Evolutionary conservation across 1,139 yeast species (phyloP), one percentile per base, ranked within the genome.

Genomic region (Yamadazyma dushanensis): DNA sequence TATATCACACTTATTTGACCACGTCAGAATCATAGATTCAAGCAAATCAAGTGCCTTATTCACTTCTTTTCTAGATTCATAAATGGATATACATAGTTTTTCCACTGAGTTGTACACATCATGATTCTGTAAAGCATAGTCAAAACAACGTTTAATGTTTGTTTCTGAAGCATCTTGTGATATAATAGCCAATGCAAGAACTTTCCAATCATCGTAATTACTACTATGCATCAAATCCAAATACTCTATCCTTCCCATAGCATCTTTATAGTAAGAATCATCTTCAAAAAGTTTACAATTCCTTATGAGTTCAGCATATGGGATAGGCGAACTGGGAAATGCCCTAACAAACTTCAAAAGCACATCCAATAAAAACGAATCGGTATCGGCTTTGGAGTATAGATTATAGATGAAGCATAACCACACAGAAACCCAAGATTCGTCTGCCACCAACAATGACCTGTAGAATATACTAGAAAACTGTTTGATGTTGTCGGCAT

Each of bases 31-130:
- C 20, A 77, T 44, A n/a, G 36, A 34, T 2, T 50, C 41, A 36
- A 73, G 43, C 2, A 63, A 38, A 0, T 37, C 31, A 10, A 60
- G 41, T 0, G 75, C 75, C 18, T 39, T 41, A 0, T 49, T 57
- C 0, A 51, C 17, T 16, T 59, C 56, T 2, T 52, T 62, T 5
- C 57, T 29, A 2, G 47, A 39, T 16, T 59, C 65, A 34, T 51
- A 54, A 0, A 68, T 51, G 0, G 61, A 47, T 1, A 73, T 54
- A 3, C 63, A 51, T 3, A 65, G 42, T 40, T 69, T 66, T 40
- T 73, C 79, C 2, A 74, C 66, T 0, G 70, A 52, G 45, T 73
- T 77, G 38, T 57, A 63, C 1, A 56, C 43, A 39, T 66, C 67
- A 40, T 59, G 57, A 33, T 62, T 55, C 4, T 49, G 33, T 6